These are phyloP conservation scores for Aureoboletus auriporus DNA, from an alignment of 768 basidiomycete species.

Conservation along the genomic window DNA sequence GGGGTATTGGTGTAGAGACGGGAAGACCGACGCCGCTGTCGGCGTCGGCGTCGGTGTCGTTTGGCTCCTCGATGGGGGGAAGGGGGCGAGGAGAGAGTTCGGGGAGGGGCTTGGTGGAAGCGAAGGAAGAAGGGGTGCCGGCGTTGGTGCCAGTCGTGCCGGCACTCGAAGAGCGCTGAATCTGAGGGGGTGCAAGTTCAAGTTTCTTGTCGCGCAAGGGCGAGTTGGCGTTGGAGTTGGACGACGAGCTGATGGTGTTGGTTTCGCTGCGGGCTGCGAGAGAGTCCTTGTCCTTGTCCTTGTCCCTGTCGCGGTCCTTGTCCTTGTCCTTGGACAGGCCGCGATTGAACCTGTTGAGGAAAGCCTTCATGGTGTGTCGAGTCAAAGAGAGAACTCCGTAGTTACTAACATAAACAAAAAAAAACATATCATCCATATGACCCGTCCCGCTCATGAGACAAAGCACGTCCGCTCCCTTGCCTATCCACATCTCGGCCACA, in stretches of 20 bases:
- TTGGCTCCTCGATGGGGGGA: conserved; percentile 44
- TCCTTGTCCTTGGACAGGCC: conserved; percentile 60
- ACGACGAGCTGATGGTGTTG: conserved; percentile 27
- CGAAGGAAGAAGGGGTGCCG: conserved; percentile 42
- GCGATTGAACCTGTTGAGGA: conserved; percentile 72
- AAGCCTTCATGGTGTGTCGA: conserved; percentile 65
- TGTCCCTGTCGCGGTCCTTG: conserved; percentile 32
- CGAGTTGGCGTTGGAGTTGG: conserved; percentile 22
- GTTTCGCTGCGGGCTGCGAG: conserved; percentile 28
- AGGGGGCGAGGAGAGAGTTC: conserved; percentile 52
- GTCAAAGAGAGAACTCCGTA: conserved; percentile 8
- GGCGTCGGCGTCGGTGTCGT: conserved; percentile 30
- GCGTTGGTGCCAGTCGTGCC: conserved; percentile 32
- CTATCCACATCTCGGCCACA: conserved; percentile 35
- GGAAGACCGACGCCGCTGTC: conserved; percentile 36
- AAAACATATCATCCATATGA: not conserved
- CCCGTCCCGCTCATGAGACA: conserved; percentile 50
- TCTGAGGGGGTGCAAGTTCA: conserved; percentile 19
- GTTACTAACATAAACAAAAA: not conserved
- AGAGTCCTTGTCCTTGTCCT: conserved; percentile 26
- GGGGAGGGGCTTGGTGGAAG: conserved; percentile 68
- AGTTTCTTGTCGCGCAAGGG: conserved; percentile 18
- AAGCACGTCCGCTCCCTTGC: conserved; percentile 55
- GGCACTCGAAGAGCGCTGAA: conserved; percentile 26
- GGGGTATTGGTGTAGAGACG: conserved; percentile 29